phyloP scores from a whole-genome alignment of 306 rosid genomes.

The Fragaria nilgerrensis region DNA sequence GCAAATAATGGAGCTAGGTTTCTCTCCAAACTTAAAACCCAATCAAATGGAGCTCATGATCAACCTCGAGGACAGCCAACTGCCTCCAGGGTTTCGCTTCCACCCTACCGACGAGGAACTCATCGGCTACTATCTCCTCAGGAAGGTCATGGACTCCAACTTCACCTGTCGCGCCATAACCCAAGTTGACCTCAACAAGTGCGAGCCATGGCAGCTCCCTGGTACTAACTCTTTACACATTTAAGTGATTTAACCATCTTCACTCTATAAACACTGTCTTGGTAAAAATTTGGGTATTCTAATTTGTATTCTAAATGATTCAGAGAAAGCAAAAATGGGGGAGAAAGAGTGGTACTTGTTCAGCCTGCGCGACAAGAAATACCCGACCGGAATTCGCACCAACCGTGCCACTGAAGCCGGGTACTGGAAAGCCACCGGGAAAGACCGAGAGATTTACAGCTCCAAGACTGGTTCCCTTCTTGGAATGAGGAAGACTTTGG shows the following conservation, averaged over 20 bases:
- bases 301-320: neutral
- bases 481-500: constrained; percentile 97
- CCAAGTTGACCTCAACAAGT: constrained; percentile 95
- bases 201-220: constrained; percentile 98
- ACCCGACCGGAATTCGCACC: constrained; percentile 84
- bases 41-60: neutral
- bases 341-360: constrained; percentile 97
- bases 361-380: constrained; percentile 78
- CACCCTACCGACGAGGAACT: constrained; percentile 98
- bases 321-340: constrained; percentile 96
- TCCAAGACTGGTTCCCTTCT: constrained; percentile 66
- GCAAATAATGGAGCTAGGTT: neutral
- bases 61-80: constrained; percentile 32
- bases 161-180: constrained; percentile 86
- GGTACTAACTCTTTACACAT: constrained; percentile 33
- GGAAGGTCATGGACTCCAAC: constrained; percentile 68
- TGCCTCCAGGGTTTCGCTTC: constrained; percentile 95
- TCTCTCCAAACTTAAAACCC: neutral
- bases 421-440: constrained; percentile 97
- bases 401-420: constrained; percentile 96
- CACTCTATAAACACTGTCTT: neutral
- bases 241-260: neutral
- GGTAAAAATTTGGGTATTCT: too few species aligned
- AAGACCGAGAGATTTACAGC: constrained; percentile 85
- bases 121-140: constrained; percentile 80